Percentiles rank a stretch among this genome's conserved stretches.
Conservation (phyloP, 2,329 filamentous ascomycete species). For the Monosporascus sp. region DNA sequence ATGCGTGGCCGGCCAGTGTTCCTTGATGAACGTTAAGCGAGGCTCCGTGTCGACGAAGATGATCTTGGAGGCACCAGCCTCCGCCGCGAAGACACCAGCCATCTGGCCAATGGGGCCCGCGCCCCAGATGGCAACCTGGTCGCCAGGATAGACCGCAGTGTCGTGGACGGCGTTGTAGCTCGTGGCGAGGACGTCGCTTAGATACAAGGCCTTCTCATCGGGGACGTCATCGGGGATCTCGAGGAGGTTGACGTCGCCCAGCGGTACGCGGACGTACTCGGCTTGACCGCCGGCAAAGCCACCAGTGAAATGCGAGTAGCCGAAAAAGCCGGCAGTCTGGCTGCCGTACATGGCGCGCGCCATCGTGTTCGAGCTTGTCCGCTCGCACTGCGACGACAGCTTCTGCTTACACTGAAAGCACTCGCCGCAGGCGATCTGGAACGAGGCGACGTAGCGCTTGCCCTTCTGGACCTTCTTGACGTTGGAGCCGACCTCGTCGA, state of each 20-base stretch:
- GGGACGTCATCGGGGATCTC: slow-evolving; percentile 73
- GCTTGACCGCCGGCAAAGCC: slow-evolving; percentile 86
- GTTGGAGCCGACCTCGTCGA: slow-evolving; percentile 48
- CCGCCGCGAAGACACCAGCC: slow-evolving; percentile 67
- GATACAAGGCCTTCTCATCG: slow-evolving; percentile 77
- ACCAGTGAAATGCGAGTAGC: slow-evolving; percentile 74
- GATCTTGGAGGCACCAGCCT: slow-evolving; percentile 68
- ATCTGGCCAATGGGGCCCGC: slow-evolving; percentile 84
- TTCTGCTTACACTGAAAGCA: slow-evolving; percentile 79
- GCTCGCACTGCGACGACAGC: slow-evolving; percentile 73
- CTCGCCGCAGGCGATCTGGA: slow-evolving; percentile 71
- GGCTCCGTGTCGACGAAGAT: slow-evolving; percentile 74
- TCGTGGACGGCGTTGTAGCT: slow-evolving; percentile 80
- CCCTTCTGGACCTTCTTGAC: slow-evolving; percentile 52
- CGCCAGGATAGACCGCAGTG: slow-evolving; percentile 71
- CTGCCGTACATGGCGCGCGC: slow-evolving; percentile 74
- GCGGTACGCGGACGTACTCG: slow-evolving; percentile 78
- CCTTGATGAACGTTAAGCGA: slow-evolving; percentile 63
- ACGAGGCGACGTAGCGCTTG: slow-evolving; percentile 73
- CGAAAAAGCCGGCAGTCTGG: slow-evolving; percentile 68
- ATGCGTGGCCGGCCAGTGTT: slow-evolving; percentile 48
- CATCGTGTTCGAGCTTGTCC: slow-evolving; percentile 68
- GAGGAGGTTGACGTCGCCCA: slow-evolving; percentile 75
- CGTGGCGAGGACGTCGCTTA: slow-evolving; percentile 76
- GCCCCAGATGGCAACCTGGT: slow-evolving; percentile 79